These are phyloP conservation scores for Actinomortierella wolfii DNA, from an alignment of 371 early-diverging fungal genomes.

Conservation along the genomic window DNA sequence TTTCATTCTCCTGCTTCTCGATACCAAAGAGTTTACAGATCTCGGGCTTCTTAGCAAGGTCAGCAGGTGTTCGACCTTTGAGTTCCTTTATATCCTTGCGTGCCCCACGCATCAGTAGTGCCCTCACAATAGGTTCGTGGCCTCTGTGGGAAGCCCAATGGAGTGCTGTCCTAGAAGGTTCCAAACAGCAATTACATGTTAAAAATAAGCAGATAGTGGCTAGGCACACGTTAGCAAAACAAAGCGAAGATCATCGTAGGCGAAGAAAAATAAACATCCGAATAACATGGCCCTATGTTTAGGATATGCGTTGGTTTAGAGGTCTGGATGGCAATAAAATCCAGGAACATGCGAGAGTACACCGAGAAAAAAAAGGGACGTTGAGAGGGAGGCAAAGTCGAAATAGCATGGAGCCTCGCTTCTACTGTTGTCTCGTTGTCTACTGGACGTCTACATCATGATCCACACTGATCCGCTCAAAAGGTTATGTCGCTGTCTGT, in stretches of 20 bases:
- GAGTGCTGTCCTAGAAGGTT: constrained; percentile 60
- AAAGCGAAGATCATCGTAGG: neutral
- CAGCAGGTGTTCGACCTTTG: constrained; percentile 63
- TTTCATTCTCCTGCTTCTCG: constrained; percentile 14
- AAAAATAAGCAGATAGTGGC: too few species aligned
- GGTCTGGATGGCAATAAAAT: too few species aligned
- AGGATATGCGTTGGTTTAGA: too few species aligned
- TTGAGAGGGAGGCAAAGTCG: neutral
- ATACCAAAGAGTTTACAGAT: constrained; percentile 48
- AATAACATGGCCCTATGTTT: too few species aligned
- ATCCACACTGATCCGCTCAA: neutral
- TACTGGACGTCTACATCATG: too few species aligned
- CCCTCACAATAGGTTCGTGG: constrained; percentile 56
- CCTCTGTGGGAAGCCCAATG: constrained; percentile 76
- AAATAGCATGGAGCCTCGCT: neutral
- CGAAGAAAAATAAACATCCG: neutral
- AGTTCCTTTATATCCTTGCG: constrained; percentile 54
- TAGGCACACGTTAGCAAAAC: neutral
- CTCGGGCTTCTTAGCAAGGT: constrained; percentile 57
- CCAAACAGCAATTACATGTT: neutral
- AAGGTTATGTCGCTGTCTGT: too few species aligned
- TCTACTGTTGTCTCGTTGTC: too few species aligned
- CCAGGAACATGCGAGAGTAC: constrained; percentile 7
- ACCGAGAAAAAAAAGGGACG: neutral
- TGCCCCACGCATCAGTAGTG: constrained; percentile 63